Evolutionary conservation across 2,329 filamentous ascomycete species (phyloP), one percentile per base, ranked within the genome.

Genomic region (Emmonsiellopsis sp.): DNA sequence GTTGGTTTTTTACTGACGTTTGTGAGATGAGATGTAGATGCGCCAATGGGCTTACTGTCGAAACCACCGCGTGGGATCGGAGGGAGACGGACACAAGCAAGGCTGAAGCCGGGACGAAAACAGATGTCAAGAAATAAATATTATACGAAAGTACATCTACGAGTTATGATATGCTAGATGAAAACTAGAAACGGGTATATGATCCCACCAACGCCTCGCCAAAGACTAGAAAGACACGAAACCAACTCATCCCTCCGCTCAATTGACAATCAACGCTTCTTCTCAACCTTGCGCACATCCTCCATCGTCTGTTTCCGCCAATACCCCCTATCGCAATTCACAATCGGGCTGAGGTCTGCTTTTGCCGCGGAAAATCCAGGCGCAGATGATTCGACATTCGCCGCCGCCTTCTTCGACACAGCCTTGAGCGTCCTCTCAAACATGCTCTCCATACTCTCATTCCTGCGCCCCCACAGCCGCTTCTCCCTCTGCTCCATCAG

Each of bases 11-110:
- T 49, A 26, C 20, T 26, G 3, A 26, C 20, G 20, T 5, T 26
- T 26, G 20, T 26, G 20, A 3, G 3, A 5, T 26, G 20, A 26
- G 5, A 26, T 5, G 3, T 47, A 73, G 70, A 54, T 73, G 80
- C 64, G 75, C 73, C 30, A 71, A 75, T 60, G 79, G 79, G 16
- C 64, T 83, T 60, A 79, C 75, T 46, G 78, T 84, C 11, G 82
- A 85, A 65, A 84, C 81, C 35, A 85, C 82, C 37, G 72, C 74
- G 48, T 82, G 79, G 79, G 81, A 84, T 26, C 30, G 54, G 50
- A 16, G 26, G 37, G 34, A 16, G 7, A 52, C 42, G 6, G 40
- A n/a, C n/a, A n/a, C n/a, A n/a, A n/a, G 15, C 37, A 54, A 50
- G 4, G 32, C 30, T 32, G 46, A 48, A 30, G n/a, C 6, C 11